phyloP scores from a whole-genome alignment of 1,139 yeast genomes.

The Wickerhamomyces sp. region DNA sequence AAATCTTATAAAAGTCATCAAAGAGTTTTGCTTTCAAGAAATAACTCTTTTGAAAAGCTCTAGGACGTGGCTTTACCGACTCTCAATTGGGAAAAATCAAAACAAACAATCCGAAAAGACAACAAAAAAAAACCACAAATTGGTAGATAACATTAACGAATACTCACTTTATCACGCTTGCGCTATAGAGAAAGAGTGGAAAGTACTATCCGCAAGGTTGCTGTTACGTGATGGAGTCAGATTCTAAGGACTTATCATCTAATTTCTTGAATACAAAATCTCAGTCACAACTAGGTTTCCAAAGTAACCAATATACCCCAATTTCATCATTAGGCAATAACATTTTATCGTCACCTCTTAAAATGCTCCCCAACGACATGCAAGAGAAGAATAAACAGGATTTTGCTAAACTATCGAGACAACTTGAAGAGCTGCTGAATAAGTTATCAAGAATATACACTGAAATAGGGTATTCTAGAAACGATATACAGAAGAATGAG shows the following conservation, averaged over 20 bases:
- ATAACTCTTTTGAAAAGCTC: no score
- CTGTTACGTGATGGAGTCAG: not conserved
- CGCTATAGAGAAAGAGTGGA: no score
- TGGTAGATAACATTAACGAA: no score
- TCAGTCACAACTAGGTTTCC: not conserved
- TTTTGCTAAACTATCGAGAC: constrained; percentile 29
- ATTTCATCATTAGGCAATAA: not conserved
- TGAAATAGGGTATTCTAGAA: constrained; percentile 34
- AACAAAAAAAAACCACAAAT: not conserved
- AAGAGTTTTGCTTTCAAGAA: no score
- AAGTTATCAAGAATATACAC: constrained; percentile 31
- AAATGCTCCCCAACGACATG: constrained; percentile 11
- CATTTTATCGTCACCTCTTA: constrained; percentile 23
- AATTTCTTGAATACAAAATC: not conserved
- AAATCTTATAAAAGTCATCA: no score
- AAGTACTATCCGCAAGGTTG: no score
- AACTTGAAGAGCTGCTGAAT: constrained; percentile 28
- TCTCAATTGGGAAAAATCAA: constrained; percentile 11
- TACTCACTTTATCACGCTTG: no score
- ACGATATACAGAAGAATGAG: constrained; percentile 32
- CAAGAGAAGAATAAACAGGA: constrained; percentile 16
- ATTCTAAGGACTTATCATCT: not conserved
- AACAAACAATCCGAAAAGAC: constrained; percentile 8
- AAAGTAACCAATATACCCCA: constrained; percentile 1
- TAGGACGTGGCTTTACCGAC: constrained; percentile 5